Evolutionary conservation across 805 yeast species (phyloP), one percentile per base, ranked within the genome.

Genomic region (Ogataea corticis): DNA sequence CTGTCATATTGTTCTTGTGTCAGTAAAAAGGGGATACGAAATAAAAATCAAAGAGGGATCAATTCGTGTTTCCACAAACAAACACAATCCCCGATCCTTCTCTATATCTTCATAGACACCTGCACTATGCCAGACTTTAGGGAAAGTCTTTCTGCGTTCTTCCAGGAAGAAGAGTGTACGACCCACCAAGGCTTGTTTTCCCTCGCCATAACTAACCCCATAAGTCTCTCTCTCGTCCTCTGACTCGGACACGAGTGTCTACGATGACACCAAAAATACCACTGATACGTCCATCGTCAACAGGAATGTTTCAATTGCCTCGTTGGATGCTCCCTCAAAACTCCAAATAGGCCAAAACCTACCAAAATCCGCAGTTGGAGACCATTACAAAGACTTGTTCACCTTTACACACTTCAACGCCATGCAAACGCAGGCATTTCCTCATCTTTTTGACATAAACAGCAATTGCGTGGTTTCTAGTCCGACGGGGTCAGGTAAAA

Each of bases 401-500:
- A 46, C 50, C 1, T 73, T 72, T 50, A 18, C 45, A 2, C 35
- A 52, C 9, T 74, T 79, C 56, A 79, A 79, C 49, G 63, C 52
- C 44, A 77, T 79, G 82, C 84, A 79, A 57, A 66, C 78, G 1
- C 63, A 60, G 38, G 70, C 76, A 6, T 78, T 74, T 47, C 44
- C 59, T 2, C 23, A 43, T 1, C 45, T 79, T 4, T 79, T 69
- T 51, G 51, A 64, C 4, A 41, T 56, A 2, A 54, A 60, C 14
- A 51, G 60, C 25, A 79, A 76, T 47, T 71, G 75, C 50, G 75
- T 79, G 3, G 62, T 79, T 9, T 69, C 79, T 33, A 66, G 83
- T 4, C 84, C 85, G 1, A 77, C 83, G 0, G 83, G 84, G 0
- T 77, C 84, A 0, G 83, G 85, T 0, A 79, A 79, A 50, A 77